These are phyloP conservation scores for Eragrostis tef DNA, from an alignment of 202 grass and related monocot species.

Conservation along the genomic window DNA sequence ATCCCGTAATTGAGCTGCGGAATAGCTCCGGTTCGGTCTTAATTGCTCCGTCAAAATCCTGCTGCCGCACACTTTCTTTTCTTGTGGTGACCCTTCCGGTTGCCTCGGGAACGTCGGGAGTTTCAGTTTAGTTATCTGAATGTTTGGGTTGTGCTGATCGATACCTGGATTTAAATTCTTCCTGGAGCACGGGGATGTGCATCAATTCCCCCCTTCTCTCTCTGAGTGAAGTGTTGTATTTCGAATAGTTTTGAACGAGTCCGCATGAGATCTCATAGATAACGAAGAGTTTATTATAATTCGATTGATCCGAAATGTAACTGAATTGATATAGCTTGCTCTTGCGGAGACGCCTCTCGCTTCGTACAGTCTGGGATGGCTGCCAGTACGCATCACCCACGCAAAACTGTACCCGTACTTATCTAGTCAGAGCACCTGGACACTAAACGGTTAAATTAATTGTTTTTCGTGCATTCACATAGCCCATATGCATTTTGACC, in stretches of 20 bases:
- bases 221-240: not conserved
- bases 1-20: constrained; percentile 13
- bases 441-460: not conserved
- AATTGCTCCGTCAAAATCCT: constrained; percentile 19
- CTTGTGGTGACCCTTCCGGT: not conserved
- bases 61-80: not conserved
- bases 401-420: not conserved
- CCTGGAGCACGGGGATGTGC: not conserved
- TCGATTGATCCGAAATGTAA: too few species aligned
- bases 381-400: not conserved
- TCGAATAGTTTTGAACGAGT: too few species aligned
- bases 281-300: not conserved
- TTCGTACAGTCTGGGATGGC: not conserved
- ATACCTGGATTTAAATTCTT: not conserved
- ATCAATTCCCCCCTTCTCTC: not conserved
- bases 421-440: not conserved
- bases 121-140: constrained; percentile 14
- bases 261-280: too few species aligned
- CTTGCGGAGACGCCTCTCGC: not conserved
- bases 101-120: too few species aligned
- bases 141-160: not conserved
- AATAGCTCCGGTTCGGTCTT: constrained; percentile 23
- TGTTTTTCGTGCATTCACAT: not conserved
- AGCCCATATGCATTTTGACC: not conserved
- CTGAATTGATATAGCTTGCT: too few species aligned